Evolutionary conservation across 345 rosid genomes (phyloP), one percentile per base, ranked within the genome.

Genomic region (Balakata baccata): DNA sequence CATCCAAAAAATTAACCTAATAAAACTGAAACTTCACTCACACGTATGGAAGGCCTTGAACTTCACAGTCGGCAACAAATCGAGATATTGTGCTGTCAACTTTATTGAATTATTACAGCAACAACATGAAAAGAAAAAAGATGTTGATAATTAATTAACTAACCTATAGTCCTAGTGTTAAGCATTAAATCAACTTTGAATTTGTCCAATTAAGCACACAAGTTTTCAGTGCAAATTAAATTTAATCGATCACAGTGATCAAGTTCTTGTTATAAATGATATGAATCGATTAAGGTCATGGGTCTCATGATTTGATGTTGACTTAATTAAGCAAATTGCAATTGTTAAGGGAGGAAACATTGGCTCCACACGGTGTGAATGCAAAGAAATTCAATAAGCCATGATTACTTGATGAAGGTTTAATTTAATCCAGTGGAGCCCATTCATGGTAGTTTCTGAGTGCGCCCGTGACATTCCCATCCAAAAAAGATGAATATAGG

Each of bases 361-460:
- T 69, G 66, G 63, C 56, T 68, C 77, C 70, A 64, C 83, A 64
- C 12, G 23, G 72, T 80, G 73, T 78, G 86, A 80, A 83, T 37
- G 22, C 8, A 58, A 51, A 71, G 68, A 80, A 74, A 57, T 60
- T 51, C 58, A 38, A 38, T 64, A 69, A 51, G 58, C 47, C n/a
- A 29, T 59, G 77, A 69, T 75, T 69, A 66, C 46, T 43, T 43
- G 4, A 43, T 1, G 7, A 11, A 29, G 52, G 14, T 57, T 14
- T 38, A 46, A 20, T 16, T 37, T 29, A 25, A 29, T 7, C 5
- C 34, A 11, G 76, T 77, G 86, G 84, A 76, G 66, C 78, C 85
- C 34, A 29, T 29, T 2, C 81, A 54, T 10, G 47, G 37, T 12
- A 16, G 70, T 54, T 65, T 4, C 23, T 46, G 56, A 64, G 14